Conservation (phyloP, 139 green algal genomes). For the Astrephomene gubernaculifera region DNA sequence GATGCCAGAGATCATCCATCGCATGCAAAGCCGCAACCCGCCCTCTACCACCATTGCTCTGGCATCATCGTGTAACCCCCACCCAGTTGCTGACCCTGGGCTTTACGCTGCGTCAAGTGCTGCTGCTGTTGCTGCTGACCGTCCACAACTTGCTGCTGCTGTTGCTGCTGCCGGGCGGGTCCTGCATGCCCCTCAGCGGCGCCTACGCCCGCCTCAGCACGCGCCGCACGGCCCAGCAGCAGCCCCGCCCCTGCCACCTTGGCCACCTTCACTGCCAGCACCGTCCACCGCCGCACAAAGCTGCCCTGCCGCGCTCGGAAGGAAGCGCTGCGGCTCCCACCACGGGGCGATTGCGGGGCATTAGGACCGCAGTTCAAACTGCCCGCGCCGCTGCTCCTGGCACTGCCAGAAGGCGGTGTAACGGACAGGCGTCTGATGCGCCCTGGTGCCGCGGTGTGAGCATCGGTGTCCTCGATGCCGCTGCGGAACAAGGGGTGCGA, state of each 20-base stretch:
- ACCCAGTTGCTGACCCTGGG: too few species aligned
- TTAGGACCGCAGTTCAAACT: too few species aligned
- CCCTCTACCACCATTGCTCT: too few species aligned
- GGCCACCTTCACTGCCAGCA: conserved; percentile 3
- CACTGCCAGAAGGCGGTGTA: background rate
- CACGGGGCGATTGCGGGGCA: background rate
- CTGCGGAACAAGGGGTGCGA: conserved; percentile 7
- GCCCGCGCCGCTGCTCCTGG: too few species aligned
- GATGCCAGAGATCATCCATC: too few species aligned
- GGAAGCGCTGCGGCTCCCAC: background rate
- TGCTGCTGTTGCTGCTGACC: background rate
- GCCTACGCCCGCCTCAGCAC: too few species aligned
- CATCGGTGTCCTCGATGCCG: too few species aligned
- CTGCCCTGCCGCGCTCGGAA: too few species aligned
- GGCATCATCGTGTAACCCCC: too few species aligned
- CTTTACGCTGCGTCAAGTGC: too few species aligned
- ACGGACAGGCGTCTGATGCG: conserved; percentile 1
- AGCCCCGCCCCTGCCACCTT: conserved; percentile 36
- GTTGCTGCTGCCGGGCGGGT: background rate
- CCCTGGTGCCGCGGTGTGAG: too few species aligned
- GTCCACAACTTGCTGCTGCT: background rate
- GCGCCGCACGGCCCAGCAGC: conserved; percentile 17
- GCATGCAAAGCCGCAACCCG: too few species aligned
- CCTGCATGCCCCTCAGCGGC: background rate
- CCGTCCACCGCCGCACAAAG: background rate